These are phyloP conservation scores for Alternaria dauci DNA, from an alignment of 2,329 filamentous ascomycete genomes.

Conservation along the genomic window DNA sequence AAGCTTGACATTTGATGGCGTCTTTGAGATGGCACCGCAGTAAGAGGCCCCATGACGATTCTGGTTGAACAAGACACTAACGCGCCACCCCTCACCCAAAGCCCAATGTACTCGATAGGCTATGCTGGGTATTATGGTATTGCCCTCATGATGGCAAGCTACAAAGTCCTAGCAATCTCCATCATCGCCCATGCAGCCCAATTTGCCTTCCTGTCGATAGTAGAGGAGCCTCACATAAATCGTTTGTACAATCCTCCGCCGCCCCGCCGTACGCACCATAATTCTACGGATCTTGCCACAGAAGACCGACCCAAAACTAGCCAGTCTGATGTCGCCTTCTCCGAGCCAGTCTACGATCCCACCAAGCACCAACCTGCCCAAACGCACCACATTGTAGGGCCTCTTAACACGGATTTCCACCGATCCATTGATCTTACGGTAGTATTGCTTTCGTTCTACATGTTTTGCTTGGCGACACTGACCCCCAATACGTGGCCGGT, in stretches of 20 bases:
- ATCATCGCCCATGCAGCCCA: constrained; percentile 93
- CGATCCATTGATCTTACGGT: constrained; percentile 85
- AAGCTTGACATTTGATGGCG: constrained; percentile 95
- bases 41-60: constrained; percentile 14
- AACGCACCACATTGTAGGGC: constrained; percentile 83
- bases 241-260: constrained; percentile 94
- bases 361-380: constrained; percentile 65
- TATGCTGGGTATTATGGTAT: constrained; percentile 99
- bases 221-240: constrained; percentile 98
- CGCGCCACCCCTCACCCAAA: background rate
- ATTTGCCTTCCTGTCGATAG: constrained; percentile 87
- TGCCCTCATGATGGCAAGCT: constrained; percentile 97
- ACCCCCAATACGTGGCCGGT: constrained; percentile 80
- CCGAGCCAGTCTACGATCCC: constrained; percentile 52
- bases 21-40: constrained; percentile 96
- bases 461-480: constrained; percentile 74
- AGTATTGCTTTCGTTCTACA: constrained; percentile 77
- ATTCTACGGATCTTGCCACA: constrained; percentile 50
- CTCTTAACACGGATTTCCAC: constrained; percentile 86
- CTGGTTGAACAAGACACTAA: constrained; percentile 12
- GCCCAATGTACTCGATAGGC: constrained; percentile 57
- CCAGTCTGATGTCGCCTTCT: constrained; percentile 51
- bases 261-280: constrained; percentile 70
- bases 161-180: constrained; percentile 96
- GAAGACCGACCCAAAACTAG: constrained; percentile 49